phyloP scores from a whole-genome alignment of 345 rosid species.

The Sisymbrium irio region DNA sequence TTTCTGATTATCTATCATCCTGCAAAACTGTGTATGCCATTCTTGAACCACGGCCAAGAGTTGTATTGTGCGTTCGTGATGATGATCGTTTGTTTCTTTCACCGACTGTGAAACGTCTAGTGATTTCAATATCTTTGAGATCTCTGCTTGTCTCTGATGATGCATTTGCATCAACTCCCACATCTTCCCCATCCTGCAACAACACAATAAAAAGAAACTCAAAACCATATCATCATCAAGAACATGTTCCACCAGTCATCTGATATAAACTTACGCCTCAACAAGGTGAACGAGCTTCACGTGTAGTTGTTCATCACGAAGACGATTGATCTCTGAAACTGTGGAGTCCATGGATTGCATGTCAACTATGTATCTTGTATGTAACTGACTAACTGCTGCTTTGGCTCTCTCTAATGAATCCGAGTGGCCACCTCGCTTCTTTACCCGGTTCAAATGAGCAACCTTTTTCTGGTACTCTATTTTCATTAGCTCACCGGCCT shows the following conservation, averaged over 20 bases:
- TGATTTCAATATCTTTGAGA: conserved; percentile 39
- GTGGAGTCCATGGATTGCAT: conserved; percentile 99
- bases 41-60: conserved; percentile 63
- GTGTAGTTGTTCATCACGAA: conserved; percentile 85
- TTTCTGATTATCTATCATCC: conserved; percentile 70
- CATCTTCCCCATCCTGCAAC: conserved; percentile 82
- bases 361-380: conserved; percentile 95
- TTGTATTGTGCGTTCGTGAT: conserved; percentile 68
- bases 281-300: conserved; percentile 82
- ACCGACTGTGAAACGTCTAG: conserved; percentile 50
- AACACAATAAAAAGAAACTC: not conserved
- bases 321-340: conserved; percentile 83
- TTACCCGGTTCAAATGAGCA: conserved; percentile 59
- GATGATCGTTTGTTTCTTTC: conserved; percentile 75
- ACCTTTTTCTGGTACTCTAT: conserved; percentile 87
- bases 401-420: conserved; percentile 85
- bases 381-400: conserved; percentile 89
- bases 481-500: conserved; percentile 95
- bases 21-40: conserved; percentile 75
- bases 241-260: not conserved
- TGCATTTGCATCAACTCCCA: conserved; percentile 74
- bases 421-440: conserved; percentile 63
- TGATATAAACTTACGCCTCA: conserved; percentile 59
- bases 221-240: not conserved
- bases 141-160: conserved; percentile 57